Percentiles rank a stretch among this genome's conserved stretches.
Conservation (phyloP, 2,329 filamentous ascomycete species). For the Fusarium nematophilum region DNA sequence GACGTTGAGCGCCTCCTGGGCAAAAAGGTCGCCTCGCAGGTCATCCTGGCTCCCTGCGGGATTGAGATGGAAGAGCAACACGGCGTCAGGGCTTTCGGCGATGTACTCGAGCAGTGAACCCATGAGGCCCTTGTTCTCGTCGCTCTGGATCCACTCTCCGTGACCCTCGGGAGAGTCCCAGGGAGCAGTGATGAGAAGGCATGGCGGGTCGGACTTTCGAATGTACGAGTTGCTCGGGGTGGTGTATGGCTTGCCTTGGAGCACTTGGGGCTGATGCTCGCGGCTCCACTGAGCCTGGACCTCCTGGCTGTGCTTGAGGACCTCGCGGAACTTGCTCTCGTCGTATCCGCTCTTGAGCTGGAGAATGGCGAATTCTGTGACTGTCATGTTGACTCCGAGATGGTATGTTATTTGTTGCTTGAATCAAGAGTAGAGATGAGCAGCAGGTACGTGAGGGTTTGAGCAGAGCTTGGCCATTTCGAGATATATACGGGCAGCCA, state of each 20-base stretch:
- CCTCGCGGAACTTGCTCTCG: slow-evolving; percentile 48
- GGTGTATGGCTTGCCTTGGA: slow-evolving; percentile 44
- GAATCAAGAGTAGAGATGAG: background rate
- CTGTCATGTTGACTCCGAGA: slow-evolving; percentile 47
- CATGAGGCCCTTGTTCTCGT: slow-evolving; percentile 53
- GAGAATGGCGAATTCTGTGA: slow-evolving; percentile 56
- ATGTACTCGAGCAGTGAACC: slow-evolving; percentile 49
- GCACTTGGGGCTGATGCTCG: slow-evolving; percentile 50
- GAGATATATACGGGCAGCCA: slow-evolving; percentile 5
- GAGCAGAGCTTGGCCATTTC: background rate
- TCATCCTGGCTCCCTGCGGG: slow-evolving; percentile 43
- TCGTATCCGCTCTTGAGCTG: slow-evolving; percentile 46
- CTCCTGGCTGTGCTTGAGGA: slow-evolving; percentile 46
- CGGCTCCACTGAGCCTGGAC: slow-evolving; percentile 56
- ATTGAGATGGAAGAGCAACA: slow-evolving; percentile 57
- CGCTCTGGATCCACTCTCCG: slow-evolving; percentile 55
- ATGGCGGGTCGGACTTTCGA: slow-evolving; percentile 49
- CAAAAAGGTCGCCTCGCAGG: slow-evolving; percentile 40
- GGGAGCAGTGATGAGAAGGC: slow-evolving; percentile 57
- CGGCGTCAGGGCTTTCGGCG: slow-evolving; percentile 44
- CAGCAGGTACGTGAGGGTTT: background rate
- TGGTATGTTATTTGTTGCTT: no score
- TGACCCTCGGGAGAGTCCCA: slow-evolving; percentile 58
- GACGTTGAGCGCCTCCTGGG: slow-evolving; percentile 50
- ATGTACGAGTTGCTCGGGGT: slow-evolving; percentile 51